These are phyloP conservation scores for Solanum chaucha DNA, from an alignment of 257 asterid species.

Conservation along the genomic window DNA sequence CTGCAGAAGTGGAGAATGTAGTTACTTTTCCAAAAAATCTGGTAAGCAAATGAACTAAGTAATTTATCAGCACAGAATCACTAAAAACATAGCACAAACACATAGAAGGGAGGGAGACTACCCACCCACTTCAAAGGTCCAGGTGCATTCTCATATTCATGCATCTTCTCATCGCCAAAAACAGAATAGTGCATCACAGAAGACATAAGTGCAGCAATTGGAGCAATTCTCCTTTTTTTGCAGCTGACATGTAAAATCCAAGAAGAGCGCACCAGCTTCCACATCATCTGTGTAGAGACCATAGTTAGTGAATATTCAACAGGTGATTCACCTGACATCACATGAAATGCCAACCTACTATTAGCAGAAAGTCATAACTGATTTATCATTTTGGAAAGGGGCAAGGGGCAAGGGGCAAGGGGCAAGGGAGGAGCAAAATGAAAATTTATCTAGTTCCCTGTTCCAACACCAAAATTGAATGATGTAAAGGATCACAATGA, in stretches of 20 bases:
- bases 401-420: background rate
- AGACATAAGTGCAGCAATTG: slow-evolving; percentile 90
- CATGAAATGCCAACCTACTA: background rate
- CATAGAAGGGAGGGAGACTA: slow-evolving; percentile 6
- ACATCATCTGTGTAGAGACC: slow-evolving; percentile 51
- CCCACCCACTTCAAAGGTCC: slow-evolving; percentile 94
- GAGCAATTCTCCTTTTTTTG: slow-evolving; percentile 95
- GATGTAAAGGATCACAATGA: background rate
- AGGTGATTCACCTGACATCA: background rate
- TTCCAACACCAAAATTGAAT: background rate
- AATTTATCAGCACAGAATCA: background rate
- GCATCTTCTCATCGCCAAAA: slow-evolving; percentile 65
- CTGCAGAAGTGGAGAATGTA: slow-evolving; percentile 27
- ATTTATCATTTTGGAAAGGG: background rate
- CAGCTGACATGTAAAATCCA: slow-evolving; percentile 89
- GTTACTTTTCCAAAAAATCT: background rate
- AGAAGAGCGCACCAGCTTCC: slow-evolving; percentile 78
- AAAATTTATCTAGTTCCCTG: background rate
- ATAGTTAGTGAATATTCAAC: background rate
- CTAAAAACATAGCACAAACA: background rate
- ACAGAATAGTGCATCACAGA: slow-evolving; percentile 74
- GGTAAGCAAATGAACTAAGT: background rate
- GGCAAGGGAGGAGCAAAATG: background rate
- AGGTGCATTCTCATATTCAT: slow-evolving; percentile 44
- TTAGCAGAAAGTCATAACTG: background rate